Evolutionary conservation across 1,284 basidiomycete genomes (phyloP).

Genomic region (Ustilago curta): DNA sequence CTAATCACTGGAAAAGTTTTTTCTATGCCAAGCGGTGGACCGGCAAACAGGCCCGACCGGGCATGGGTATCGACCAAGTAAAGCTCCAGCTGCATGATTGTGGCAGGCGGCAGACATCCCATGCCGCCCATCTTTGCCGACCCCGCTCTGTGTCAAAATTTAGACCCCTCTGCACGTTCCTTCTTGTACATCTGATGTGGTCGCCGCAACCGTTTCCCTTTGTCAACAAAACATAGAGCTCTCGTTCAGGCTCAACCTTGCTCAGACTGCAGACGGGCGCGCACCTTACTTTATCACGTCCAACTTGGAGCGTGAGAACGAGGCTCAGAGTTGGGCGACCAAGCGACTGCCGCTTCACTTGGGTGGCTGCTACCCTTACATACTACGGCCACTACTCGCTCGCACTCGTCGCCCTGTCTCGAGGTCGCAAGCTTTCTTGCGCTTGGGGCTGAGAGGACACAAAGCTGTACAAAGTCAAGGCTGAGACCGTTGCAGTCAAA

Average conservation of each 20-base stretch:
- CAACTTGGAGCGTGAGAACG: neutral
- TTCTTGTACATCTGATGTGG: slow-evolving; percentile 5
- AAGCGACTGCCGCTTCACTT: slow-evolving; percentile 2
- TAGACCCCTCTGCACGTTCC: slow-evolving; percentile 47
- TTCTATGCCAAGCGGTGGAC: neutral
- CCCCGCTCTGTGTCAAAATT: slow-evolving; percentile 11
- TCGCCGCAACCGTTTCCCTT: slow-evolving; percentile 7
- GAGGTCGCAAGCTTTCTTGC: neutral
- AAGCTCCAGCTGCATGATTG: slow-evolving; percentile 17
- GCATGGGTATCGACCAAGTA: neutral
- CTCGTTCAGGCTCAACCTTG: neutral
- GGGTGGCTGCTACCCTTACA: no score
- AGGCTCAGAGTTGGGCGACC: neutral
- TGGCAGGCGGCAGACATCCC: slow-evolving; percentile 10
- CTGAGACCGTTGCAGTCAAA: neutral
- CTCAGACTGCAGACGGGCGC: neutral
- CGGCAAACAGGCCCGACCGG: neutral
- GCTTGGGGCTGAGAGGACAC: no score
- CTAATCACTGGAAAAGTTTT: no score
- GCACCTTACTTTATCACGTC: neutral
- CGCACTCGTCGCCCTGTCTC: no score
- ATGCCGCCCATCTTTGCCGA: slow-evolving; percentile 27
- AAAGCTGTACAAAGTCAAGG: neutral
- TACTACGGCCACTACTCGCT: no score
- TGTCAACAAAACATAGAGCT: slow-evolving; percentile 5